Conservation (phyloP, 352 stramenopile species). For the Phytophthora pluvialis region DNA sequence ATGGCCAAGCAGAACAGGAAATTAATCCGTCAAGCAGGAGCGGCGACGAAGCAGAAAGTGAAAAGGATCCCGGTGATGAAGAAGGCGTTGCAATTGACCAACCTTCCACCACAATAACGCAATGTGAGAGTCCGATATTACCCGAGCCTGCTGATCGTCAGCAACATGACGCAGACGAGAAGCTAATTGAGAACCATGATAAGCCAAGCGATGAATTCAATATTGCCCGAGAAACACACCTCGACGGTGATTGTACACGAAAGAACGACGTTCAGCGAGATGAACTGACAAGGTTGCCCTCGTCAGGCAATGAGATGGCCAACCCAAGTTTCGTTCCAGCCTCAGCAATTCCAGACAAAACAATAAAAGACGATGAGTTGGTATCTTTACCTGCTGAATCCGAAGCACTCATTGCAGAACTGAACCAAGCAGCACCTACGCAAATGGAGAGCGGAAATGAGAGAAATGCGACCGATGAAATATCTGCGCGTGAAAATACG, state of each 20-base stretch:
- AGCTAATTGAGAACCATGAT: neutral
- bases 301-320: too few relatives aligned
- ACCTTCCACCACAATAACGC: neutral
- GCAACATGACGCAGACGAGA: neutral
- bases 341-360: neutral
- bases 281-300: too few relatives aligned
- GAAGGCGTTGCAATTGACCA: neutral
- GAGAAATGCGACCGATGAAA: neutral
- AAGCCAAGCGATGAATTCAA: neutral
- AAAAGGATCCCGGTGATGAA: too few relatives aligned
- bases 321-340: neutral
- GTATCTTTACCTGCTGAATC: neutral
- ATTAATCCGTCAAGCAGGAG: neutral
- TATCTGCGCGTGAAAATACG: constrained; percentile 6
- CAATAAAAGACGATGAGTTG: neutral
- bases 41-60: neutral
- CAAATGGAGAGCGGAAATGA: neutral
- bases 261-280: neutral
- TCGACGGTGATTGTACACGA: constrained; percentile 1
- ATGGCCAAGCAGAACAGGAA: neutral
- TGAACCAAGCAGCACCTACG: constrained; percentile 3
- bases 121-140: constrained; percentile 16
- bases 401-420: neutral
- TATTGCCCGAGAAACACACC: neutral
- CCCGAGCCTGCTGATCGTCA: neutral